Conservation (phyloP, 2,329 filamentous ascomycete species). For the Calonectria fujianensis region DNA sequence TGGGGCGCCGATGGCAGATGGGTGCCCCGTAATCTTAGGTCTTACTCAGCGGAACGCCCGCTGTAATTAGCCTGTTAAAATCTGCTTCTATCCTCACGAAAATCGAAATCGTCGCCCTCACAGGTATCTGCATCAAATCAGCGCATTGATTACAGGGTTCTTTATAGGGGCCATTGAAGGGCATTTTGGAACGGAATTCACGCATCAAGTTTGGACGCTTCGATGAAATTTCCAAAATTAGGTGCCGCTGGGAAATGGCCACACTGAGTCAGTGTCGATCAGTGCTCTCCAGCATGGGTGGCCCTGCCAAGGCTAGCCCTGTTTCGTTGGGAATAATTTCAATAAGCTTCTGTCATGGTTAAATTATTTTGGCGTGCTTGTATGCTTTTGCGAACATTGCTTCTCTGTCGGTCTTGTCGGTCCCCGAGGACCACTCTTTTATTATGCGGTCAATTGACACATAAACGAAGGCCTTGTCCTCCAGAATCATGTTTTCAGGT, state of each 20-base stretch:
- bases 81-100: background rate
- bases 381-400: background rate
- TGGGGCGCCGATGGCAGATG: background rate
- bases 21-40: constrained; percentile 15
- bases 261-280: background rate
- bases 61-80: background rate
- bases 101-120: background rate
- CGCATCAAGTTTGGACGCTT: background rate
- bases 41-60: background rate
- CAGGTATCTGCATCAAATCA: background rate
- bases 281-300: constrained; percentile 6
- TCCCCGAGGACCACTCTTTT: background rate
- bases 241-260: background rate
- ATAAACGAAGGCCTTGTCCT: background rate
- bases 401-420: no score
- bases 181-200: background rate
- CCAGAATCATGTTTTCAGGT: background rate
- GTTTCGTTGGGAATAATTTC: constrained; percentile 19
- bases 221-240: background rate
- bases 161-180: no score
- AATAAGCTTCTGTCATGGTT: constrained; percentile 14
- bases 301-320: background rate
- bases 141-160: background rate
- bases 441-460: background rate
- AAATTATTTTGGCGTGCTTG: background rate